These are phyloP conservation scores for Venturia oleaginea DNA, from an alignment of 2,329 filamentous ascomycete genomes.

Conservation along the genomic window DNA sequence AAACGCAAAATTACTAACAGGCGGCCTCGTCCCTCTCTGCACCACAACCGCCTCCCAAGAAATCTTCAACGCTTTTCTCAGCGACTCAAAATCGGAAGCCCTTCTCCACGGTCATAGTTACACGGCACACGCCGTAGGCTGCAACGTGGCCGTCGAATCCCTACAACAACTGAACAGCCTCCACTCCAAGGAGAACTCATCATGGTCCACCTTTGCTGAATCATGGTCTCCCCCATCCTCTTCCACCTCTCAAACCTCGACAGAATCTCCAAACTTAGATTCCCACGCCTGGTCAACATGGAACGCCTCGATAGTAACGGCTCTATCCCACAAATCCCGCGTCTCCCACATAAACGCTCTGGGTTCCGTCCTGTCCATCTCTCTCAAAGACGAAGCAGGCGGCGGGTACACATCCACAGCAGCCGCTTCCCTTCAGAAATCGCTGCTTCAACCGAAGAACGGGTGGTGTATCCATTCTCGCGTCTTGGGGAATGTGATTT, in stretches of 20 bases:
- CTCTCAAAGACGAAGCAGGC: conserved; percentile 40
- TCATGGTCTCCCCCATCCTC: conserved; percentile 36
- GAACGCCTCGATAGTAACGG: conserved; percentile 50
- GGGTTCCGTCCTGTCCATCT: conserved; percentile 65
- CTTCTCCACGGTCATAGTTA: conserved; percentile 80
- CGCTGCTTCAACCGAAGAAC: conserved; percentile 33
- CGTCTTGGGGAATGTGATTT: conserved; percentile 52
- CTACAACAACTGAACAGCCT: neutral
- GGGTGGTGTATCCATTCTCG: conserved; percentile 46
- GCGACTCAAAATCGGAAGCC: conserved; percentile 66
- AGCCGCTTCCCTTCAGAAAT: conserved; percentile 43
- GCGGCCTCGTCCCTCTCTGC: conserved; percentile 68
- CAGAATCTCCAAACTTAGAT: neutral
- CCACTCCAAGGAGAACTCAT: conserved; percentile 26
- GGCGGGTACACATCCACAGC: conserved; percentile 48
- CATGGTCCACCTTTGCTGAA: conserved; percentile 48
- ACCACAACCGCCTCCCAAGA: conserved; percentile 64
- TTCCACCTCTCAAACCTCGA: neutral
- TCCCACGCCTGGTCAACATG: conserved; percentile 58
- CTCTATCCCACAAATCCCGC: conserved; percentile 46
- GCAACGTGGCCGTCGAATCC: conserved; percentile 64
- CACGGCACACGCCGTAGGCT: conserved; percentile 75
- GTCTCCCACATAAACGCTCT: conserved; percentile 63
- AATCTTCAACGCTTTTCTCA: conserved; percentile 64
- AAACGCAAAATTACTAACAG: conserved; percentile 76